Conservation (phyloP, 2,329 filamentous ascomycete genomes). For the Fusarium bulbicola region DNA sequence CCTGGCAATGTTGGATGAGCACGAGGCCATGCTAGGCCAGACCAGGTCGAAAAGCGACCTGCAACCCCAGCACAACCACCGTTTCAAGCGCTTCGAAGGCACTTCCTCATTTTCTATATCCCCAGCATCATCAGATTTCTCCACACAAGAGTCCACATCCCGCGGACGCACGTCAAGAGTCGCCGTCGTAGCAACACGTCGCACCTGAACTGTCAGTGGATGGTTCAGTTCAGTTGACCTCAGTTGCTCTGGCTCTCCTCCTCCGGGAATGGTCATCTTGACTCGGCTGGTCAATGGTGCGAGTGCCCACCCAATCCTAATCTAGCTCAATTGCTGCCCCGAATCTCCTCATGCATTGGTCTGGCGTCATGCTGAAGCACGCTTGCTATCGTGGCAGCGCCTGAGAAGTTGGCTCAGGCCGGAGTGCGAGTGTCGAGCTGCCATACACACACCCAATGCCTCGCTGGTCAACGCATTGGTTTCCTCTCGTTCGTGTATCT, state of each 20-base stretch:
- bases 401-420: constrained; percentile 43
- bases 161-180: constrained; percentile 37
- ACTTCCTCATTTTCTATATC: constrained; percentile 24
- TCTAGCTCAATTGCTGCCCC: constrained; percentile 39
- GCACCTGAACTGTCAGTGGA: constrained; percentile 37
- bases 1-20: constrained; percentile 2
- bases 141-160: constrained; percentile 37
- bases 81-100: constrained; percentile 21
- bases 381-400: constrained; percentile 52
- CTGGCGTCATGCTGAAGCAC: constrained; percentile 43
- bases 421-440: constrained; percentile 21
- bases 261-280: constrained; percentile 22
- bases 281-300: constrained; percentile 35
- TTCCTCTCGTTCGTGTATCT: constrained; percentile 25
- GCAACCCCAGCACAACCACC: constrained; percentile 36
- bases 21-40: constrained; percentile 16
- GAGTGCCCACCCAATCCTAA: constrained; percentile 43
- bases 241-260: background rate
- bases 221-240: constrained; percentile 8
- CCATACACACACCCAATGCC: constrained; percentile 35
- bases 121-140: constrained; percentile 36
- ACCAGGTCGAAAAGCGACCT: constrained; percentile 18
- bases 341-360: constrained; percentile 36
- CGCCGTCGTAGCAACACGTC: constrained; percentile 41
- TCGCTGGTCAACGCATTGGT: constrained; percentile 13